phyloP scores from a whole-genome alignment of 768 basidiomycete species.

The Pholiota conissans region DNA sequence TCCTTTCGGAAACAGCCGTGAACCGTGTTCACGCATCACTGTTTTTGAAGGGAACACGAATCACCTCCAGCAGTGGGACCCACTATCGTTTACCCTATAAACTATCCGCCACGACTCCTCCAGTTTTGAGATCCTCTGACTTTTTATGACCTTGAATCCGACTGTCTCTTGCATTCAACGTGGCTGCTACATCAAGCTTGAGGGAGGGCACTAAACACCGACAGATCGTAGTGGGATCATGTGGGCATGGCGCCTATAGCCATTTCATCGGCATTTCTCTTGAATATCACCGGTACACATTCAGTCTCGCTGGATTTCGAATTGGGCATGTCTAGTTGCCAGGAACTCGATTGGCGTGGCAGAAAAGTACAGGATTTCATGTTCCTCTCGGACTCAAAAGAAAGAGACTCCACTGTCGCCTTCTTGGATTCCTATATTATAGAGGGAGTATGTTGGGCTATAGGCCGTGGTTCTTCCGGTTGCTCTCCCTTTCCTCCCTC shows the following conservation, averaged over 20 bases:
- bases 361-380: background rate
- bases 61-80: no score
- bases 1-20: no score
- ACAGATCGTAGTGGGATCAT: background rate
- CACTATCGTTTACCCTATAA: no score
- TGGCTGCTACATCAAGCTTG: no score
- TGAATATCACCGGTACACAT: background rate
- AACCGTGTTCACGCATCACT: no score
- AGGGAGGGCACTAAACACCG: background rate
- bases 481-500: background rate
- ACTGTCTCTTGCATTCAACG: no score
- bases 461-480: background rate
- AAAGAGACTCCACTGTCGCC: background rate
- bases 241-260: background rate
- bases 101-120: no score
- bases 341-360: slow-evolving; percentile 5
- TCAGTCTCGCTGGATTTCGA: background rate
- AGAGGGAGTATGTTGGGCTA: background rate
- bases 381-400: background rate
- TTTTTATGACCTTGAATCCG: no score
- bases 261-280: slow-evolving; percentile 9
- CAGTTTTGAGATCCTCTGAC: no score
- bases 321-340: background rate
- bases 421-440: slow-evolving; percentile 4
- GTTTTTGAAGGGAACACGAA: no score